phyloP scores from a whole-genome alignment of 2,329 filamentous ascomycete species.

The Claviceps paspali region DNA sequence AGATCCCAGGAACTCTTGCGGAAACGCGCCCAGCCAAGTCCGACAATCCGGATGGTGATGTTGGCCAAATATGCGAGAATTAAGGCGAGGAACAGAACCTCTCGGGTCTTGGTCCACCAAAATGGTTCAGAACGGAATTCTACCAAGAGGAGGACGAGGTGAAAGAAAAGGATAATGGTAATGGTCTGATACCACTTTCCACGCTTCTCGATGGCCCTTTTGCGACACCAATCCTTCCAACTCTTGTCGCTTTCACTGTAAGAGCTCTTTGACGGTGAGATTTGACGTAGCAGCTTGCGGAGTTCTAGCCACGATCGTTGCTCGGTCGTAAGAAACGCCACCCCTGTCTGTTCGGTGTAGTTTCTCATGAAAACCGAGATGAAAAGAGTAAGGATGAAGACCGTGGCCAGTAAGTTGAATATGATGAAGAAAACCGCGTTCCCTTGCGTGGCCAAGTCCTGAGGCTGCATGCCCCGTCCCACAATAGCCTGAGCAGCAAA shows the following conservation, averaged over 20 bases:
- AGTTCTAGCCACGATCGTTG: slow-evolving; percentile 95
- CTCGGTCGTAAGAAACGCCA: slow-evolving; percentile 88
- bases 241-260: slow-evolving; percentile 59
- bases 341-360: slow-evolving; percentile 95
- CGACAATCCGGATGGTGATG: slow-evolving; percentile 67
- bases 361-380: slow-evolving; percentile 99
- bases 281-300: slow-evolving; percentile 78
- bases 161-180: slow-evolving; percentile 64
- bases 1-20: slow-evolving; percentile 90
- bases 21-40: slow-evolving; percentile 84
- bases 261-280: slow-evolving; percentile 86
- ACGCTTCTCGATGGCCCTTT: slow-evolving; percentile 82
- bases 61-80: slow-evolving; percentile 74
- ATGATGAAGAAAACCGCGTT: slow-evolving; percentile 91
- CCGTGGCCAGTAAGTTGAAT: slow-evolving; percentile 90
- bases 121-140: slow-evolving; percentile 68
- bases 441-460: slow-evolving; percentile 52
- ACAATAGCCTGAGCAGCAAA: slow-evolving; percentile 72
- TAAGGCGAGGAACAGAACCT: slow-evolving; percentile 65
- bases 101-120: slow-evolving; percentile 57
- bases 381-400: slow-evolving; percentile 93
- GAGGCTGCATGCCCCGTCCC: slow-evolving; percentile 58
- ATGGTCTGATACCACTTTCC: slow-evolving; percentile 80
- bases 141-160: slow-evolving; percentile 66
- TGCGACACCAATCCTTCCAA: slow-evolving; percentile 92